phyloP scores from a whole-genome alignment of 2,329 filamentous ascomycete genomes.

The Nothopassalora personata region DNA sequence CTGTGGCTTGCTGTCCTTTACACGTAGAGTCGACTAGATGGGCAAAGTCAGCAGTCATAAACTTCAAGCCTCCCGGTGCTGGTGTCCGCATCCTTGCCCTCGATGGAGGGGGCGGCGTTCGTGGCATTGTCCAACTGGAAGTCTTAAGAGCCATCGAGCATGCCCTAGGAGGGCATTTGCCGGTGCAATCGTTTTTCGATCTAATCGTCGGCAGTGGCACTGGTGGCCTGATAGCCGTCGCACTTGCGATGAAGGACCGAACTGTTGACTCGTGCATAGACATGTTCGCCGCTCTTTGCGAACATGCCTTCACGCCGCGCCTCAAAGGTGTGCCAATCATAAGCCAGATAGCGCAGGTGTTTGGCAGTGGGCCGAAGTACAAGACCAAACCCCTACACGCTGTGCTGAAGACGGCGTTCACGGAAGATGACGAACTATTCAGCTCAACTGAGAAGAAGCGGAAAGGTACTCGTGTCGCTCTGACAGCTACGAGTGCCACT shows the following conservation, averaged over 20 bases:
- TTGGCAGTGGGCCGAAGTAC: constrained; percentile 29
- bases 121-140: constrained; percentile 44
- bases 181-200: constrained; percentile 46
- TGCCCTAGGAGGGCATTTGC: constrained; percentile 35
- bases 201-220: constrained; percentile 45
- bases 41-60: constrained; percentile 33
- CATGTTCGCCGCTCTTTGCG: constrained; percentile 37
- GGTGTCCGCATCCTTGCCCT: constrained; percentile 28
- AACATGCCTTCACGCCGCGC: constrained; percentile 40
- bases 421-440: constrained; percentile 30
- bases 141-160: constrained; percentile 40
- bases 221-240: constrained; percentile 43
- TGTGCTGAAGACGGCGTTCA: constrained; percentile 38
- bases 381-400: constrained; percentile 32
- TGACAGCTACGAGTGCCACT: constrained; percentile 40
- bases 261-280: constrained; percentile 37
- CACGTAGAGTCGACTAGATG: constrained; percentile 28
- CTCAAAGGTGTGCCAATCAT: constrained; percentile 34
- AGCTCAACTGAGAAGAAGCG: constrained; percentile 21
- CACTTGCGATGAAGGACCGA: constrained; percentile 37
- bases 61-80: constrained; percentile 26
- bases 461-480: constrained; percentile 35
- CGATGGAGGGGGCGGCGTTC: constrained; percentile 42
- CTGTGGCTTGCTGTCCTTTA: constrained; percentile 33
- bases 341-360: constrained; percentile 25